Evolutionary conservation across 768 basidiomycete species (phyloP), one percentile per base, ranked within the genome.

Genomic region (Lactarius vividus): DNA sequence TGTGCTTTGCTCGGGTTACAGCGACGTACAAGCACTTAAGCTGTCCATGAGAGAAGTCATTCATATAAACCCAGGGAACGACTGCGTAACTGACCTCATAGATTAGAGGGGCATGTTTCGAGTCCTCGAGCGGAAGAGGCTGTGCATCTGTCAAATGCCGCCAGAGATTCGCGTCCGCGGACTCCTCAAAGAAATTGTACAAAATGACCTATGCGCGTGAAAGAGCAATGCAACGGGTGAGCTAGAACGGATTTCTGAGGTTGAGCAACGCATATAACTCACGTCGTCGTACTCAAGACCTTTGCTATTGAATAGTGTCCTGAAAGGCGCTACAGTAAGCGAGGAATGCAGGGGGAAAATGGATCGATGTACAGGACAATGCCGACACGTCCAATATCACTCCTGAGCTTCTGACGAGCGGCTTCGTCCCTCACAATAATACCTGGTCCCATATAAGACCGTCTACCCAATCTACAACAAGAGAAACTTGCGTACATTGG

Each of bases 161-260:
- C 68, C 68, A 69, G 23, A 59, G 58, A 3, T 31, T 52, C 33
- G 81, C 81, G 2, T 83, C 74, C 0, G 71, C 69, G 0, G 90
- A 91, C 68, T 88, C 87, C 29, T 83, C 80, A 69, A 91, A 92
- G 75, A 91, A 91, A 67, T 92, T 85, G 70, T 86, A 91, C 10
- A 92, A 71, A 3, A 92, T 77, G 4, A 92, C 88, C 88, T 90
- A 62, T 0, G 7, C 54, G 46, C 31, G 9, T n/a, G 31, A 3
- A 42, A 46, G 11, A 20, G 23, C 11, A 16, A 18, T 10, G 28
- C 16, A 28, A 13, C 55, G 23, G 18, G 59, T 23, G 20, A 46
- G 23, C 33, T 46, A 33, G 55, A 15, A n/a, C 4, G 20, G 0
- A 1, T 37, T 33, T 33, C 9, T 33, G 33, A 33, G 8, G 33